Evolutionary conservation across 2,329 filamentous ascomycete species (phyloP).

Genomic region (Torrubiellomyces zombiae): DNA sequence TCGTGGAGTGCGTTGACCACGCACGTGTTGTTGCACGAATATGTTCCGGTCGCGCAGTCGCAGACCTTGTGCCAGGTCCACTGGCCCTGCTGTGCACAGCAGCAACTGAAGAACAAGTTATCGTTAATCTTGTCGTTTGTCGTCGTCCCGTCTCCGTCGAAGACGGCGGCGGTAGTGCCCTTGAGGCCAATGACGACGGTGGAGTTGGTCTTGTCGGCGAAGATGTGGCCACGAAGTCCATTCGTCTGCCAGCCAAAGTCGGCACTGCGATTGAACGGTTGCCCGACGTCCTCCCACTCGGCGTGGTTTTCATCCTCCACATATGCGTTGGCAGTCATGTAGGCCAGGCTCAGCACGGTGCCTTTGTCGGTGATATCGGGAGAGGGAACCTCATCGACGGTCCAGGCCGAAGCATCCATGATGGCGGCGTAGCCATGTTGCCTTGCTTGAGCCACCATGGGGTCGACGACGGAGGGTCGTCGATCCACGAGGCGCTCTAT

Average conservation of each 20-base stretch:
- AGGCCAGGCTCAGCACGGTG: slow-evolving; percentile 68
- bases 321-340: slow-evolving; percentile 84
- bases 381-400: slow-evolving; percentile 56
- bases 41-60: slow-evolving; percentile 76
- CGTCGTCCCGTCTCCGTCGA: slow-evolving; percentile 92
- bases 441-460: slow-evolving; percentile 57
- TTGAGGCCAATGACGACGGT: slow-evolving; percentile 89
- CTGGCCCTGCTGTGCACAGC: slow-evolving; percentile 84
- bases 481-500: slow-evolving; percentile 76
- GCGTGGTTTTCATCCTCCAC: slow-evolving; percentile 52
- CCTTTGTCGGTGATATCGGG: slow-evolving; percentile 76
- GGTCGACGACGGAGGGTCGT: slow-evolving; percentile 58
- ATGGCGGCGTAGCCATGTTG: slow-evolving; percentile 49
- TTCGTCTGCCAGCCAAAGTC: slow-evolving; percentile 90
- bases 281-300: slow-evolving; percentile 71
- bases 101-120: slow-evolving; percentile 96
- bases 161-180: slow-evolving; percentile 77
- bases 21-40: slow-evolving; percentile 85
- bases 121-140: slow-evolving; percentile 97
- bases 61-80: slow-evolving; percentile 86
- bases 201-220: slow-evolving; percentile 67
- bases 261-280: slow-evolving; percentile 66
- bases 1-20: slow-evolving; percentile 59
- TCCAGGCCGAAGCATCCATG: slow-evolving; percentile 64
- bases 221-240: slow-evolving; percentile 82